Evolutionary conservation across 139 green algal species (phyloP).

Genomic region (Tetratostichococcus sp.): DNA sequence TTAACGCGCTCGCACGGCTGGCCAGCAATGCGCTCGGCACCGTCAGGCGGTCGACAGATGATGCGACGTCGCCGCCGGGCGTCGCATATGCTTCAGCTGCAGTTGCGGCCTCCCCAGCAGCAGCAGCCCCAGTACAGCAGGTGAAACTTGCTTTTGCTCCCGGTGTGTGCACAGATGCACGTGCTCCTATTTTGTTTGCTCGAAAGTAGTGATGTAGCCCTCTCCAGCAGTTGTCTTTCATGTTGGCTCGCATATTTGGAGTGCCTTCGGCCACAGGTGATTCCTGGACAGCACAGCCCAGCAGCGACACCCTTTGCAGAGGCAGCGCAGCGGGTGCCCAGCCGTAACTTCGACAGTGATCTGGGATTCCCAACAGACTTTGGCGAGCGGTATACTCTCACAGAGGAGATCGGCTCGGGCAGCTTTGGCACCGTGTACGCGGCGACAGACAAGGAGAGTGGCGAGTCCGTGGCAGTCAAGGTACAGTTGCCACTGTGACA

Average conservation of each 20-base stretch:
- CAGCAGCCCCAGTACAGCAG: not conserved
- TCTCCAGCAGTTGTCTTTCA: too few relatives aligned
- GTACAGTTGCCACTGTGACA: too few relatives aligned
- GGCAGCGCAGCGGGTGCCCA: not conserved
- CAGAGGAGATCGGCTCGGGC: not conserved
- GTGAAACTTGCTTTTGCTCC: not conserved
- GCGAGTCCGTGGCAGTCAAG: not conserved
- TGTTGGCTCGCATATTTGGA: not conserved
- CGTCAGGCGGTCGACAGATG: not conserved
- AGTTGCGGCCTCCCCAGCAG: not conserved
- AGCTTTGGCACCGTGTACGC: conserved; percentile 1
- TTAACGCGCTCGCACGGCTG: not conserved
- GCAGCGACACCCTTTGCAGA: not conserved
- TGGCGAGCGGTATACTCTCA: not conserved
- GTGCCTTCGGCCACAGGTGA: too few relatives aligned
- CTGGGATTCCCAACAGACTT: not conserved
- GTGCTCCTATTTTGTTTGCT: too few relatives aligned
- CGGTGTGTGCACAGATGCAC: not conserved
- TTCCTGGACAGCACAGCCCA: too few relatives aligned
- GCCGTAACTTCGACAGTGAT: not conserved
- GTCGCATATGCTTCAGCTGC: not conserved
- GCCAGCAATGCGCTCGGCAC: not conserved
- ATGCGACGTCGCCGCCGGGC: too few relatives aligned
- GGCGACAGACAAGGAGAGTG: not conserved
- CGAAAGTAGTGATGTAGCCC: too few relatives aligned